Evolutionary conservation across 192 early-diverging fungal genomes (phyloP), one percentile per base, ranked within the genome.

Genomic region (Backusella psychrophila): DNA sequence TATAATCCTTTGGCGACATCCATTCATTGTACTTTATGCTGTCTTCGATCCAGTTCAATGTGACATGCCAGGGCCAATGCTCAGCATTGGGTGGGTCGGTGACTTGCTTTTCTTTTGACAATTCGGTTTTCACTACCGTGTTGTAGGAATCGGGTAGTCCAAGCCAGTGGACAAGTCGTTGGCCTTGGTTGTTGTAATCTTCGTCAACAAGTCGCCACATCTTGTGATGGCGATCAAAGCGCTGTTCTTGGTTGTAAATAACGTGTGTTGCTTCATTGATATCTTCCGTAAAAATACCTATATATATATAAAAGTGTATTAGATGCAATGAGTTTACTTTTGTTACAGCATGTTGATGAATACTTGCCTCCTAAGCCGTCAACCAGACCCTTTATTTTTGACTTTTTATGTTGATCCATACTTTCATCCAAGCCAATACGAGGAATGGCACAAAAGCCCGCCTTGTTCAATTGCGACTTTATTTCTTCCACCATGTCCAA

Each of bases 1-100:
- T 26, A 59, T 94, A 95, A 81, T 96, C 94, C 77, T 90, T 89
- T 68, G 93, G 92, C 69, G 91, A 92, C 84, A 91, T 88, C 93
- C 93, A 94, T 73, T 94, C 92, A 79, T 91, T 90, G 75, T 88
- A 93, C 35, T 78, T 80, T 29, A 81, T 67, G 81, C 93, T 94
- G 75, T 94, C 93, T 3, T 85, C 80, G 33, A 96, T 73, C 93
- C 93, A 96, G 44, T 89, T 85, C 3, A 71, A 75, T 41, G 87
- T 88, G 6, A 95, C 86, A 44, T 85, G 85, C 89, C 90, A 92
- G 0, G 91, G 85, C 26, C 41, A 56, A 35, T 52, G 5, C 0
- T 89, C 89, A 4, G 59, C 66, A 46, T 88, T 81, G 11, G 85
- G 88, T 26, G 82, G 70, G 31, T 85, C 83, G 52, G 87, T 82